These are phyloP conservation scores for Neurospora discreta DNA, from an alignment of 495 filamentous ascomycete genomes.

Conservation along the genomic window DNA sequence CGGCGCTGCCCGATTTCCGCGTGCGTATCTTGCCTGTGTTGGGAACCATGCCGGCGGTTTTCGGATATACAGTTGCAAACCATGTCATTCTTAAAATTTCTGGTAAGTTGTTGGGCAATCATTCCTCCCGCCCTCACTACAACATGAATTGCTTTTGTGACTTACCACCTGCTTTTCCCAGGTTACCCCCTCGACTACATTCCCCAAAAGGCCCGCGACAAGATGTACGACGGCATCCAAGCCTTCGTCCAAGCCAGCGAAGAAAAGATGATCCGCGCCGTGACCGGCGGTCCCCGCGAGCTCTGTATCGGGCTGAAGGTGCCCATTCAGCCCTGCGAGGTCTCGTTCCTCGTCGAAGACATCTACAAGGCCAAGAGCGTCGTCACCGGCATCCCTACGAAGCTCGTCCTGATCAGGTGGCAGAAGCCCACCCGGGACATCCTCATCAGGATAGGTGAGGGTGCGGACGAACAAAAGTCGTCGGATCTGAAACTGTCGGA, in stretches of 20 bases:
- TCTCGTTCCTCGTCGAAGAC: constrained; percentile 82
- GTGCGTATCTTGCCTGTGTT: constrained; percentile 88
- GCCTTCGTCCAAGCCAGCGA: constrained; percentile 59
- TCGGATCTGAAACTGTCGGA: constrained; percentile 53
- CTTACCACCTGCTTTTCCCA: constrained; percentile 9
- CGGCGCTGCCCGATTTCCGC: constrained; percentile 82
- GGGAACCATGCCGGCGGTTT: constrained; percentile 94
- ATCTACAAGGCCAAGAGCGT: constrained; percentile 76
- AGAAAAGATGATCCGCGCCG: constrained; percentile 53
- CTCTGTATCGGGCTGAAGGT: constrained; percentile 57
- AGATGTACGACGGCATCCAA: constrained; percentile 77
- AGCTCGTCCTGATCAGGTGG: constrained; percentile 72
- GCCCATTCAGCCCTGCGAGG: constrained; percentile 65
- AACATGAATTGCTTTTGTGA: background rate
- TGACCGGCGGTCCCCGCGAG: constrained; percentile 43
- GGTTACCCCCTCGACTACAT: constrained; percentile 81
- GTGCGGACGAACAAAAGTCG: constrained; percentile 60
- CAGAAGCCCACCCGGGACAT: constrained; percentile 35
- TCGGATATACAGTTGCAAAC: constrained; percentile 84
- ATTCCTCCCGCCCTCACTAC: background rate
- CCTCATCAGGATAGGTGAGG: constrained; percentile 38
- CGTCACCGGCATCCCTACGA: constrained; percentile 66
- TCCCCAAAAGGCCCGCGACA: constrained; percentile 69
- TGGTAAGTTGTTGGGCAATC: constrained; percentile 14
- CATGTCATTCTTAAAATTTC: constrained; percentile 81